Evolutionary conservation across 2,329 filamentous ascomycete species (phyloP).

Genomic region (Mycogone perniciosa): DNA sequence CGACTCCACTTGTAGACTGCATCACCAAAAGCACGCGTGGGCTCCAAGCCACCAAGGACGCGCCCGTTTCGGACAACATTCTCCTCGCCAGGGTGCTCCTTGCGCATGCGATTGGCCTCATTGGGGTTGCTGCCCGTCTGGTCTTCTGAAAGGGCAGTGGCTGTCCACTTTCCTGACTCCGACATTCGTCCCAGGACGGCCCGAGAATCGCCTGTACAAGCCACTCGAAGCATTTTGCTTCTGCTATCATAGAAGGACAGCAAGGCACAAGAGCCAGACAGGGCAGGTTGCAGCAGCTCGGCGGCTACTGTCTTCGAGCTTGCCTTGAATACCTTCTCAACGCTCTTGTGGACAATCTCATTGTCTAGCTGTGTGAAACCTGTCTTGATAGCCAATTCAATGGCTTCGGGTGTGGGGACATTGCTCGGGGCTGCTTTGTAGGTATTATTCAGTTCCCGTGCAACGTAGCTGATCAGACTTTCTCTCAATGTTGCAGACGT

Average conservation of each 20-base stretch:
- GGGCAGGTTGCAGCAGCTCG: constrained; percentile 82
- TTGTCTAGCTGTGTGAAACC: constrained; percentile 85
- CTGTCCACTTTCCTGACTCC: constrained; percentile 12
- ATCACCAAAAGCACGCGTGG: constrained; percentile 90
- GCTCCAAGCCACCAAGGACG: constrained; percentile 86
- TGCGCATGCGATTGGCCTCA: constrained; percentile 75
- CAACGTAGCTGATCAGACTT: constrained; percentile 85
- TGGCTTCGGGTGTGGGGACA: constrained; percentile 69
- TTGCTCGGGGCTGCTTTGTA: constrained; percentile 65
- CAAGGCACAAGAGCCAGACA: constrained; percentile 95
- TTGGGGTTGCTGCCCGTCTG: constrained; percentile 87
- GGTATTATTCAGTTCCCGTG: constrained; percentile 83
- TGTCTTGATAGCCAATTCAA: constrained; percentile 86
- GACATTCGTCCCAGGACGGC: constrained; percentile 58
- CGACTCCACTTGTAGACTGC: constrained; percentile 94
- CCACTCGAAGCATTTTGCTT: constrained; percentile 82
- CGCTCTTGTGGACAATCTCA: constrained; percentile 90
- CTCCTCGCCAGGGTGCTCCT: constrained; percentile 82
- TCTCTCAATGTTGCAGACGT: constrained; percentile 94
- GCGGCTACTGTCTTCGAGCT: constrained; percentile 88
- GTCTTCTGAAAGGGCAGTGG: constrained; percentile 77
- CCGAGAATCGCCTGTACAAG: constrained; percentile 93
- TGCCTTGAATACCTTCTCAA: constrained; percentile 82
- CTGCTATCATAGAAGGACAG: constrained; percentile 92
- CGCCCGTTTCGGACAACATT: constrained; percentile 83